Conservation (phyloP, 495 filamentous ascomycete species). For the Clohesyomyces aquaticus region DNA sequence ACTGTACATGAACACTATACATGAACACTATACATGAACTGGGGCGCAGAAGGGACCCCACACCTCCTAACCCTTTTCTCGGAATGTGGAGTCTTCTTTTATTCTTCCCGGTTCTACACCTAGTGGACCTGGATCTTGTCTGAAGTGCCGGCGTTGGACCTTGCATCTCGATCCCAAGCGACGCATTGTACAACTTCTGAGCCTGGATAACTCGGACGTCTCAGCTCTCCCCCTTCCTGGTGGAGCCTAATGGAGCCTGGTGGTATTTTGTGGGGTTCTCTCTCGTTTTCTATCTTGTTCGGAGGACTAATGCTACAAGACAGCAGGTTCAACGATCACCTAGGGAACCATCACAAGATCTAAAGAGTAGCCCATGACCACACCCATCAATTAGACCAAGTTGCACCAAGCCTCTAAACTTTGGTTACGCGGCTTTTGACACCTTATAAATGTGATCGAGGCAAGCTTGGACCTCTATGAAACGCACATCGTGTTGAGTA, state of each 20-base stretch:
- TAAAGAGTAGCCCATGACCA: background rate
- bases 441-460: background rate
- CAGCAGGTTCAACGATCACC: background rate
- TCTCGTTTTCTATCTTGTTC: too few relatives aligned
- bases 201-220: background rate
- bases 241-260: background rate
- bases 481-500: conserved; percentile 23
- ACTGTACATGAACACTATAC: too few relatives aligned
- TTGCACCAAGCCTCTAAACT: background rate
- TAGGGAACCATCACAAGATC: background rate
- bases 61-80: background rate
- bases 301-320: background rate
- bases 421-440: background rate
- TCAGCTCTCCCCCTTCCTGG: background rate
- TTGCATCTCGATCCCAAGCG: background rate
- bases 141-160: background rate
- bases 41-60: background rate
- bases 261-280: too few relatives aligned
- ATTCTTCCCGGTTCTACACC: background rate
- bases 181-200: background rate
- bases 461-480: conserved; percentile 16
- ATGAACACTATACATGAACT: background rate
- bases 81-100: background rate
- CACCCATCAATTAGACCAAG: background rate
- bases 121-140: background rate